Conservation (phyloP, 352 stramenopile genomes). For the Phytophthora ohioensis region DNA sequence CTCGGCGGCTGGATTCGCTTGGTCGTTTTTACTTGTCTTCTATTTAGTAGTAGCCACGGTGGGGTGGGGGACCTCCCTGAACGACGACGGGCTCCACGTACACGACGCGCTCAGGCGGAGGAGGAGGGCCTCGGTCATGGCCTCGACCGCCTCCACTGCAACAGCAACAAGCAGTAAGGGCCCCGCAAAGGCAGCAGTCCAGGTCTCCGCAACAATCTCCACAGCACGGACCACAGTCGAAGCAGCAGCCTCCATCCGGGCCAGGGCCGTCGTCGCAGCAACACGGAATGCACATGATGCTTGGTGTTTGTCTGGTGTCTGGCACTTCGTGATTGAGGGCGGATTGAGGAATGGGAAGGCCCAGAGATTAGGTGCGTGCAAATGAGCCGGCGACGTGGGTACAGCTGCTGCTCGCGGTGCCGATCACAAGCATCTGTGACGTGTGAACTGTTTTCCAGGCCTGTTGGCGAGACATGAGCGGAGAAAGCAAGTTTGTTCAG, state of each 20-base stretch:
- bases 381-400: slow-evolving; percentile 24
- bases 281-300: slow-evolving; percentile 34
- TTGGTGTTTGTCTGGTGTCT: slow-evolving; percentile 8
- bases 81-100: slow-evolving; percentile 41
- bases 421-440: slow-evolving; percentile 39
- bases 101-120: slow-evolving; percentile 30
- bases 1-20: background rate
- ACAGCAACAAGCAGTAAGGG: slow-evolving; percentile 35
- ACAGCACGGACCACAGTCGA: slow-evolving; percentile 18
- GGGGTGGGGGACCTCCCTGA: slow-evolving; percentile 26
- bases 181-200: slow-evolving; percentile 39
- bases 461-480: slow-evolving; percentile 13
- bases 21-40: background rate
- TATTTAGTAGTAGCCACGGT: slow-evolving; percentile 32
- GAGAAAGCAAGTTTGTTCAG: background rate
- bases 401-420: background rate
- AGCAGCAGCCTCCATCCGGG: slow-evolving; percentile 27
- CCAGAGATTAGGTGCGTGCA: slow-evolving; percentile 8
- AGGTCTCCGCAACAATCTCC: slow-evolving; percentile 35
- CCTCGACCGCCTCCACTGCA: slow-evolving; percentile 18
- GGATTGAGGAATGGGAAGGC: slow-evolving; percentile 30
- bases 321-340: slow-evolving; percentile 2
- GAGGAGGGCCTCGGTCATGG: slow-evolving; percentile 22
- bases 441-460: slow-evolving; percentile 9
- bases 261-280: slow-evolving; percentile 32